Evolutionary conservation across 805 yeast species (phyloP).

Genomic region (Sugiyamaella boreocaroliniensis): DNA sequence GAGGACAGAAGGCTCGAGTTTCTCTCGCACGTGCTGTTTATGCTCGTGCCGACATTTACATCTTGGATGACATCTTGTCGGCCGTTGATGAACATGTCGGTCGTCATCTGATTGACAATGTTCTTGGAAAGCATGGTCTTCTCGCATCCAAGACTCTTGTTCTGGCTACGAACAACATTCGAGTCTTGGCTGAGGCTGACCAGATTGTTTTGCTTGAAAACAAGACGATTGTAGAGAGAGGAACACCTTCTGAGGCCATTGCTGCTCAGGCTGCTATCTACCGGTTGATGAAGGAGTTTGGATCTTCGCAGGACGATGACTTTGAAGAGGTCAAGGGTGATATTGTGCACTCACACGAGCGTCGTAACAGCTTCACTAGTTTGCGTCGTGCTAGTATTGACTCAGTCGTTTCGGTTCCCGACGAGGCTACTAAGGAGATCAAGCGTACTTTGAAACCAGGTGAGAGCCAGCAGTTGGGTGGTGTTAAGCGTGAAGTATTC

Average conservation of each 20-base stretch:
- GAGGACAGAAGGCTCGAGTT: slow-evolving; percentile 96
- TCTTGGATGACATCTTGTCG: slow-evolving; percentile 85
- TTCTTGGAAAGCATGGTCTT: slow-evolving; percentile 64
- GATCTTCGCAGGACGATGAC: slow-evolving; percentile 51
- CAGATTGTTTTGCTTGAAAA: slow-evolving; percentile 47
- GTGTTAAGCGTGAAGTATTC: slow-evolving; percentile 73
- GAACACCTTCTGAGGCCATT: slow-evolving; percentile 27
- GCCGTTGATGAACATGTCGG: slow-evolving; percentile 98
- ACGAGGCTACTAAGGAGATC: slow-evolving; percentile 5
- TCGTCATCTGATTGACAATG: slow-evolving; percentile 67
- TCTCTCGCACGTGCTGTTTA: slow-evolving; percentile 92
- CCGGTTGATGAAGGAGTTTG: slow-evolving; percentile 53
- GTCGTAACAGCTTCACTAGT: slow-evolving; percentile 10
- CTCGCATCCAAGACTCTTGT: slow-evolving; percentile 61
- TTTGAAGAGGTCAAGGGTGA: slow-evolving; percentile 41
- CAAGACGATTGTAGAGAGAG: slow-evolving; percentile 39
- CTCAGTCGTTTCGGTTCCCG: slow-evolving; percentile 1
- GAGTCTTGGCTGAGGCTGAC: slow-evolving; percentile 46
- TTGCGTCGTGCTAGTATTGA: slow-evolving; percentile 8
- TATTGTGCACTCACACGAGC: neutral
- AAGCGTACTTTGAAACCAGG: slow-evolving; percentile 1
- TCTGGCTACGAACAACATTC: slow-evolving; percentile 73
- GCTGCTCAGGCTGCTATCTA: slow-evolving; percentile 50
- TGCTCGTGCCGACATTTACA: slow-evolving; percentile 71
- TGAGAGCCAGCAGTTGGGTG: slow-evolving; percentile 75